Conservation (phyloP, 108 stramenopile genomes). For the Thalassiosira profunda region DNA sequence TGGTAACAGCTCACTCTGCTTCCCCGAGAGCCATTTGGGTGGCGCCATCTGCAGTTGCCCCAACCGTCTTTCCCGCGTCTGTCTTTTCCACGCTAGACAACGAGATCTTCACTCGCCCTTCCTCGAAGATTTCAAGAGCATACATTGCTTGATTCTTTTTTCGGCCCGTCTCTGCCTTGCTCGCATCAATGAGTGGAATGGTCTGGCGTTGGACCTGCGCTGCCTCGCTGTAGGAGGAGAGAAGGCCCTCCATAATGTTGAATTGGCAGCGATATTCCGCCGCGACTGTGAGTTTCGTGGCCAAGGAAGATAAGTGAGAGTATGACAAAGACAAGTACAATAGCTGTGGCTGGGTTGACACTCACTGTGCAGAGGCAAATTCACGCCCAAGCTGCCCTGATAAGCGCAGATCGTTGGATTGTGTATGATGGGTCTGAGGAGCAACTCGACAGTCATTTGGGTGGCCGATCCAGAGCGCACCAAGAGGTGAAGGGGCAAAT, state of each 20-base stretch:
- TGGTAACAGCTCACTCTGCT: conserved; percentile 16
- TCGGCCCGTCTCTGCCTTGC: neutral
- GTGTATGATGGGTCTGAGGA: conserved; percentile 43
- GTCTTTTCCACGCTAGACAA: neutral
- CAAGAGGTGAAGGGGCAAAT: conserved; percentile 49
- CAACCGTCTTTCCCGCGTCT: too few relatives aligned
- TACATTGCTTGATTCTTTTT: conserved; percentile 15
- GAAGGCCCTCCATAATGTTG: conserved; percentile 26
- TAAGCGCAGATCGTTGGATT: conserved; percentile 40
- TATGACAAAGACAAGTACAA: too few relatives aligned
- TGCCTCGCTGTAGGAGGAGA: conserved; percentile 33
- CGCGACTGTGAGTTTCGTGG: conserved; percentile 18
- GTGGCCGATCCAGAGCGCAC: conserved; percentile 37
- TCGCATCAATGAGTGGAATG: neutral
- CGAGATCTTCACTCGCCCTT: conserved; percentile 6
- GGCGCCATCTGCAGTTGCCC: too few relatives aligned
- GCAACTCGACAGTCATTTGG: conserved; percentile 37
- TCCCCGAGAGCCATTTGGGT: conserved; percentile 2
- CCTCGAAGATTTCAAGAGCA: conserved; percentile 48
- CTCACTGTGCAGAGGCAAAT: conserved; percentile 47
- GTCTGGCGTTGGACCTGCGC: conserved; percentile 27
- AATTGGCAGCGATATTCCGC: conserved; percentile 40
- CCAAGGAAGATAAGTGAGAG: too few relatives aligned
- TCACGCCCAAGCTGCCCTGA: conserved; percentile 25
- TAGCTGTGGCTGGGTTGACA: too few relatives aligned